These are phyloP conservation scores for Ophiostoma ips DNA, from an alignment of 2,329 filamentous ascomycete species.

Conservation along the genomic window DNA sequence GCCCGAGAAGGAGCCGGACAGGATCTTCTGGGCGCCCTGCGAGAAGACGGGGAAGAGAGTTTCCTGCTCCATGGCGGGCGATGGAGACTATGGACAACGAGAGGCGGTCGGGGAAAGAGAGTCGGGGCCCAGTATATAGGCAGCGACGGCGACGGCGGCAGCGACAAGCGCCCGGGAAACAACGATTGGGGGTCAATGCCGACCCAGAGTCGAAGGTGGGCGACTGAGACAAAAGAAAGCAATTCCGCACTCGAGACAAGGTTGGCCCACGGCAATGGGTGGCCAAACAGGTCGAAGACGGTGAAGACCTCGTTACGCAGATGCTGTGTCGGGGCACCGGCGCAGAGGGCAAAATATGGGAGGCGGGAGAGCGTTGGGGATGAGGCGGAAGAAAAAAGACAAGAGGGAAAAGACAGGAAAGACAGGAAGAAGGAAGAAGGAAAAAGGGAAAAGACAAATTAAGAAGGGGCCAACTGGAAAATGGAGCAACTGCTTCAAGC, in stretches of 20 bases:
- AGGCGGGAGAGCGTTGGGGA: neutral
- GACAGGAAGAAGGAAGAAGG: neutral
- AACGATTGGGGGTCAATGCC: too few species aligned
- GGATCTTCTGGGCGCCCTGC: slow-evolving; percentile 28
- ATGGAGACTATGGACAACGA: neutral
- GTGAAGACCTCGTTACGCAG: neutral
- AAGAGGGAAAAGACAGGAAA: neutral
- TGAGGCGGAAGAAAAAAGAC: neutral
- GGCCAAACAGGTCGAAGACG: too few species aligned
- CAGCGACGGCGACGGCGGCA: too few species aligned
- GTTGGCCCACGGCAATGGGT: too few species aligned
- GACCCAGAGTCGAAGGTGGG: too few species aligned
- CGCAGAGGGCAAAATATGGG: neutral
- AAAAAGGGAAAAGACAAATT: neutral
- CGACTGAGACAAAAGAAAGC: too few species aligned
- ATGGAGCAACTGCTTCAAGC: neutral
- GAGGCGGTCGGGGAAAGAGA: too few species aligned
- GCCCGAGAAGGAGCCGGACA: slow-evolving; percentile 49
- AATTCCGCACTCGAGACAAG: too few species aligned
- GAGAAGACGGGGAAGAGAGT: slow-evolving; percentile 8
- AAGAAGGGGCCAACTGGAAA: neutral
- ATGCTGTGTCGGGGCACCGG: neutral
- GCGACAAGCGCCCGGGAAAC: too few species aligned
- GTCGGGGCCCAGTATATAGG: too few species aligned
- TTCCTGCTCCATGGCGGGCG: slow-evolving; percentile 16